These are phyloP conservation scores for Lonicera japonica DNA, from an alignment of 129 eudicot species.

Conservation along the genomic window DNA sequence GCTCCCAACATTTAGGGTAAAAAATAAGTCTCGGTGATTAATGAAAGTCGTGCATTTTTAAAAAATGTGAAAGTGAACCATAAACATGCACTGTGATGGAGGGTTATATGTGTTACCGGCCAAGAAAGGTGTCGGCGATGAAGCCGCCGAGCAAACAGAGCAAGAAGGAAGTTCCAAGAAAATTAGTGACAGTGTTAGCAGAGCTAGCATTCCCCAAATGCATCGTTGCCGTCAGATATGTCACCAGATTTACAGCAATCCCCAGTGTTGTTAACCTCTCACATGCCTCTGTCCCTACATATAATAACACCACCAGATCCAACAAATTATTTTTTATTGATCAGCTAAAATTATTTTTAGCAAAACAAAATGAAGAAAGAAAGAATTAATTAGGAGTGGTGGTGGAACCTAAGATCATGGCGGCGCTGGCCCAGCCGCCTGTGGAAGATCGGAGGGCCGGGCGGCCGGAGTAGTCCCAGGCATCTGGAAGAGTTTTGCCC, in stretches of 20 bases:
- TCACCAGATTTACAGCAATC: conserved; percentile 80
- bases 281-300: conserved; percentile 76
- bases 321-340: neutral
- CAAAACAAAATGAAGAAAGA: too few relatives aligned
- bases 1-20: too few relatives aligned
- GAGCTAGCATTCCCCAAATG: conserved; percentile 85
- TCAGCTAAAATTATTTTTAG: neutral
- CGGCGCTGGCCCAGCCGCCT: conserved; percentile 88
- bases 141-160: conserved; percentile 88
- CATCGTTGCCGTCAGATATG: conserved; percentile 82
- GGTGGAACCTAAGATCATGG: conserved; percentile 76
- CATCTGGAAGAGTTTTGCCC: conserved; percentile 56
- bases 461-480: conserved; percentile 84
- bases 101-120: conserved; percentile 39
- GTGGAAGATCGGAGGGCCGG: conserved; percentile 62
- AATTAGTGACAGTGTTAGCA: conserved; percentile 85
- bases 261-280: conserved; percentile 94
- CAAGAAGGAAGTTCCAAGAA: conserved; percentile 93
- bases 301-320: neutral
- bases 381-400: neutral
- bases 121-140: conserved; percentile 85
- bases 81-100: too few relatives aligned
- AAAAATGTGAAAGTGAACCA: too few relatives aligned
- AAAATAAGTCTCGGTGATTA: too few relatives aligned
- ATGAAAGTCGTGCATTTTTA: too few relatives aligned